Evolutionary conservation across 2,329 filamentous ascomycete species (phyloP).

Genomic region (Plectosphaerella cucumerina): DNA sequence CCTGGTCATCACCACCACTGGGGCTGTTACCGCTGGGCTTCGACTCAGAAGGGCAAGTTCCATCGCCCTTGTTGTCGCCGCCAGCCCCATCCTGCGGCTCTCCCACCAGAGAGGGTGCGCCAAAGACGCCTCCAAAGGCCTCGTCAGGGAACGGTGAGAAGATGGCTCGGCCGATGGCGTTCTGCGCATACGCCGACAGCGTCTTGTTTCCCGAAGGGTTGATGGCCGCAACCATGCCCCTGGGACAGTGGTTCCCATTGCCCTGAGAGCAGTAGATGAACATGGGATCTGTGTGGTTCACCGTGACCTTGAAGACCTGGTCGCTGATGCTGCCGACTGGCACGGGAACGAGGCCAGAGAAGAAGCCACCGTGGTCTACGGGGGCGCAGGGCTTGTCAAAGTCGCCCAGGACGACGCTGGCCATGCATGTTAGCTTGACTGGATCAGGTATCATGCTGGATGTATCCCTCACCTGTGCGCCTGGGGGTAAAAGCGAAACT

Average conservation of each 20-base stretch:
- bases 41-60: too few relatives aligned
- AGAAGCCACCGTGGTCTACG: slow-evolving; percentile 27
- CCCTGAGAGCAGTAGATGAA: slow-evolving; percentile 35
- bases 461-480: slow-evolving; percentile 21
- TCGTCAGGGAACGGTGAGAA: slow-evolving; percentile 1
- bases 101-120: not conserved
- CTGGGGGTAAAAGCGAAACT: slow-evolving; percentile 30
- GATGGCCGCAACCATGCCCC: slow-evolving; percentile 35
- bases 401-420: slow-evolving; percentile 29
- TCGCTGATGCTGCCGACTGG: slow-evolving; percentile 17
- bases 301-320: slow-evolving; percentile 28
- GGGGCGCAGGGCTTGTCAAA: slow-evolving; percentile 30
- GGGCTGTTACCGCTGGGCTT: too few relatives aligned
- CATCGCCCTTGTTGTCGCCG: too few relatives aligned
- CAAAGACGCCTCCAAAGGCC: not conserved
- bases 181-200: slow-evolving; percentile 24
- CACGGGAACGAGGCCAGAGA: slow-evolving; percentile 28
- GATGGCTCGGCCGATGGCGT: slow-evolving; percentile 22
- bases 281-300: slow-evolving; percentile 26
- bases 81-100: not conserved
- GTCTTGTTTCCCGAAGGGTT: slow-evolving; percentile 25
- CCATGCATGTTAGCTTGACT: too few relatives aligned
- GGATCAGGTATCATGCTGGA: too few relatives aligned
- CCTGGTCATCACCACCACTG: too few relatives aligned
- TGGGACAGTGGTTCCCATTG: slow-evolving; percentile 23